Conservation (phyloP, 2,329 filamentous ascomycete genomes). For the Pseudopithomyces maydicus region DNA sequence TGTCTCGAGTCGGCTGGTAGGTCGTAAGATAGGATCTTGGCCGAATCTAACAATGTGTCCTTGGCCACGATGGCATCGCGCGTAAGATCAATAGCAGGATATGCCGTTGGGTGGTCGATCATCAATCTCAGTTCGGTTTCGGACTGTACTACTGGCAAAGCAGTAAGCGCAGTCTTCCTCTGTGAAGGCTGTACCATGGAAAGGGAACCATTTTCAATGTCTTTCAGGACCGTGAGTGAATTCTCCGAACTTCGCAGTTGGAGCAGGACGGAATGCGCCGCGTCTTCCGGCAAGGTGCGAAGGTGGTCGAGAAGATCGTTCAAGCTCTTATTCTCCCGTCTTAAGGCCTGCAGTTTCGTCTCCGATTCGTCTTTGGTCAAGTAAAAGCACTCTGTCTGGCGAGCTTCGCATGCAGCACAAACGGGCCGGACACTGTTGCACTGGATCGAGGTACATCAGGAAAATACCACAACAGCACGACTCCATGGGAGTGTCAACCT, state of each 20-base stretch:
- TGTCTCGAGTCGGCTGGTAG: neutral
- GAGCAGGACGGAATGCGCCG: neutral
- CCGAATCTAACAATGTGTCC: neutral
- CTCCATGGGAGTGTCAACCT: neutral
- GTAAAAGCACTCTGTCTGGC: constrained; percentile 7
- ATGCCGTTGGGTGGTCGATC: constrained; percentile 3
- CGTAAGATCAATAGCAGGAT: constrained; percentile 1
- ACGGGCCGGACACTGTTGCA: constrained; percentile 5
- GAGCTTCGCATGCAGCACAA: constrained; percentile 5
- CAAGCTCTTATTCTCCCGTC: constrained; percentile 6
- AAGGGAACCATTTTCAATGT: constrained; percentile 1
- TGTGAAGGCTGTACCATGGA: neutral
- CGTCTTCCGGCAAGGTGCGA: neutral
- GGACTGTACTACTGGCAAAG: neutral
- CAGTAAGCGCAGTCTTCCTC: neutral
- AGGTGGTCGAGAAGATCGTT: constrained; percentile 3
- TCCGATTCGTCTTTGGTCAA: constrained; percentile 8
- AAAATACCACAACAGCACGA: neutral
- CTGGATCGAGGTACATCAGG: constrained; percentile 3
- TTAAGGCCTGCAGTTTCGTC: constrained; percentile 3
- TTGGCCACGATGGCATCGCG: neutral
- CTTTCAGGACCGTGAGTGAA: neutral
- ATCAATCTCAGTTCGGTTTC: constrained; percentile 5
- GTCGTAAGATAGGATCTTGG: neutral
- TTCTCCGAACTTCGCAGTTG: neutral